A percentile compares a stretch with the other conserved stretches of the same genome.
These are phyloP conservation scores for Cordyceps tenuipes DNA, from an alignment of 2,329 filamentous ascomycete species.

Conservation along the genomic window DNA sequence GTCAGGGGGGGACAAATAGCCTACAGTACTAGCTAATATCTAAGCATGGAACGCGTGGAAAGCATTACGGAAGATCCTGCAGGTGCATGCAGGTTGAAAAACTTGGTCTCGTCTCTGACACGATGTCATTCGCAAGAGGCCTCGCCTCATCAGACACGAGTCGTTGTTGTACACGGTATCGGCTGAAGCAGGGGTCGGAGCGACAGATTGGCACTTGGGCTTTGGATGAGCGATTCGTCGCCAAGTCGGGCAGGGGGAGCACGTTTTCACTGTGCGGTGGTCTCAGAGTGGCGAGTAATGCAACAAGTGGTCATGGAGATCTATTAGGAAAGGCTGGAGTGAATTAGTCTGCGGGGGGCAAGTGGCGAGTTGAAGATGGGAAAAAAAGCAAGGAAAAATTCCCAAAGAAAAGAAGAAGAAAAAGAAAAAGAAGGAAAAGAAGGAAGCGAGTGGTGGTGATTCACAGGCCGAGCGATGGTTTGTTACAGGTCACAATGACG, in stretches of 20 bases:
- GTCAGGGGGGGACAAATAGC: not conserved
- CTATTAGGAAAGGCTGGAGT: not conserved
- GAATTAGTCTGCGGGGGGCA: not conserved
- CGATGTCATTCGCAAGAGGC: not conserved
- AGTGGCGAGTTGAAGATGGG: not conserved
- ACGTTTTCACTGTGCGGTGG: not conserved
- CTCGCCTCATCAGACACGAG: not conserved
- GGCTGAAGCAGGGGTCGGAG: not conserved
- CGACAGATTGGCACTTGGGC: not conserved
- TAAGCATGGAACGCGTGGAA: too few relatives aligned
- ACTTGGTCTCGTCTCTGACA: not conserved
- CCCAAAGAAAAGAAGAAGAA: not conserved
- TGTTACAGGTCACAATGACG: not conserved
- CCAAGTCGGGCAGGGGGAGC: not conserved
- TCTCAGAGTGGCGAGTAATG: constrained; percentile 5
- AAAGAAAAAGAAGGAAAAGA: not conserved
- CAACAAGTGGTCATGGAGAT: not conserved
- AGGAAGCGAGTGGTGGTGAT: not conserved
- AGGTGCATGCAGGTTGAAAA: not conserved
- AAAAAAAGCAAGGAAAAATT: too few relatives aligned
- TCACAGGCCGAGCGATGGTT: too few relatives aligned
- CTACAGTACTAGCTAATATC: too few relatives aligned
- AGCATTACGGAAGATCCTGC: not conserved
- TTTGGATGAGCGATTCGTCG: not conserved
- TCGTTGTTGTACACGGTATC: not conserved